Evolutionary conservation across 164 flowering plant genomes (phyloP), one percentile per base, ranked within the genome.

Genomic region (Kalanchoe fedtschenkoi): DNA sequence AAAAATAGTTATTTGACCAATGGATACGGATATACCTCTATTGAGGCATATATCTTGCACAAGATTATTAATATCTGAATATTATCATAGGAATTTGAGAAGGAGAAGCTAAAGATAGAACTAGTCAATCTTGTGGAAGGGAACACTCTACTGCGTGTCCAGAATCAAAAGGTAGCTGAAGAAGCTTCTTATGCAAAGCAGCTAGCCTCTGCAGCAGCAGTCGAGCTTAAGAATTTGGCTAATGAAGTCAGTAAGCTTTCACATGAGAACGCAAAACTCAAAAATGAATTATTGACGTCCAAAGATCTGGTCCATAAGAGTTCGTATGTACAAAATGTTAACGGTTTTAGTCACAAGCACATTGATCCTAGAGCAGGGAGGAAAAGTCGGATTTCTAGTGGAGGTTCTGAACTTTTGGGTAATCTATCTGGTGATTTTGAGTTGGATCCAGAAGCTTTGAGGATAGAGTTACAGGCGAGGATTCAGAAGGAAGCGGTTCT

Each of bases 171-270:
- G 71, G 58, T 95, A 62, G 81, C 92, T 47, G 99, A 95, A 72
- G 99, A 95, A 78, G 91, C 99, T 64, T 87, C 96, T 39, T 95
- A 95, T 72, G 99, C 99, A 19, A 95, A 95, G 72, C 96, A 95
- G 74, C 67, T 95, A 56, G 99, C 99, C 0, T 95, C 99, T 76
- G 97, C 99, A 76, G 99, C 99, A 57, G 99, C 99, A n/a, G 87
- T 87, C 43, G 97, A 91, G 76, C 74, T 95, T 61, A 95, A 95
- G 71, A 89, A 89, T 69, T 76, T 91, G 80, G 96, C 99, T 44
- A 80, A 82, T 69, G 97, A 95, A 75, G 89, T 95, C 38, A 87
- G 96, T 6, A 91, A 86, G 75, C 83, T 95, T 14, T 95, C 99
- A 9, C 16, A 89, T 56, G 91, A 83, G 66, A 95, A 89, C 66